Percentiles rank a stretch among this genome's conserved stretches.
Evolutionary conservation across 2,329 filamentous ascomycete genomes (phyloP).

Genomic region (Aspergillus versicolor): DNA sequence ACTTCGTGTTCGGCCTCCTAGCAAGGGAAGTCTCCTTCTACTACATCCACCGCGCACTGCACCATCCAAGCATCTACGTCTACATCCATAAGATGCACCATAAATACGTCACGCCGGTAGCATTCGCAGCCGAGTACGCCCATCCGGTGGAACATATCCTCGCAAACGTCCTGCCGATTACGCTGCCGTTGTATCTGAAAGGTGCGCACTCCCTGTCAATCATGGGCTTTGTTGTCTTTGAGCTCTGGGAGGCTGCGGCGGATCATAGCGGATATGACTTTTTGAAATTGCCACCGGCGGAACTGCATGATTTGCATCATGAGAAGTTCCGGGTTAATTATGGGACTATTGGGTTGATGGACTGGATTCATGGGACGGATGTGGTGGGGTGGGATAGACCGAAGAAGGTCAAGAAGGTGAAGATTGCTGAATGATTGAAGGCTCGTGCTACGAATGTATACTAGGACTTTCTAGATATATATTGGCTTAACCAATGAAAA

Average conservation of each 20-base stretch:
- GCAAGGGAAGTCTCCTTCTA: conserved; percentile 57
- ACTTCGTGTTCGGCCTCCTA: conserved; percentile 45
- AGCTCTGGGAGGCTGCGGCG: conserved; percentile 53
- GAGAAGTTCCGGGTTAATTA: conserved; percentile 57
- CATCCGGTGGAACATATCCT: conserved; percentile 58
- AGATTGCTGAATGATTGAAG: conserved; percentile 11
- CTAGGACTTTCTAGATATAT: too few relatives aligned
- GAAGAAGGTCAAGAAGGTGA: neutral
- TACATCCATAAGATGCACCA: conserved; percentile 59
- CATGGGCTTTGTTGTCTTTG: conserved; percentile 51
- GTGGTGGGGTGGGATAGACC: conserved; percentile 8
- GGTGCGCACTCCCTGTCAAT: conserved; percentile 53
- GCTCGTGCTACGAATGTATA: neutral
- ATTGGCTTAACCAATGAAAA: too few relatives aligned
- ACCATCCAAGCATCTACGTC: conserved; percentile 50
- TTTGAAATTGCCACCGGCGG: conserved; percentile 39
- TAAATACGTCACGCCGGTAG: conserved; percentile 56
- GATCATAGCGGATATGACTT: conserved; percentile 62
- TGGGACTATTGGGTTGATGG: conserved; percentile 53
- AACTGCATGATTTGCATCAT: conserved; percentile 58
- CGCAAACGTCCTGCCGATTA: conserved; percentile 55
- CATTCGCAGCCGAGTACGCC: conserved; percentile 57
- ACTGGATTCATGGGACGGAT: conserved; percentile 57
- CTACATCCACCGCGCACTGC: conserved; percentile 55
- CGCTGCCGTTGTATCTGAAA: conserved; percentile 50